These are phyloP conservation scores for Ceratocystis cacaofunesta DNA, from an alignment of 2,329 filamentous ascomycete genomes.

Conservation along the genomic window DNA sequence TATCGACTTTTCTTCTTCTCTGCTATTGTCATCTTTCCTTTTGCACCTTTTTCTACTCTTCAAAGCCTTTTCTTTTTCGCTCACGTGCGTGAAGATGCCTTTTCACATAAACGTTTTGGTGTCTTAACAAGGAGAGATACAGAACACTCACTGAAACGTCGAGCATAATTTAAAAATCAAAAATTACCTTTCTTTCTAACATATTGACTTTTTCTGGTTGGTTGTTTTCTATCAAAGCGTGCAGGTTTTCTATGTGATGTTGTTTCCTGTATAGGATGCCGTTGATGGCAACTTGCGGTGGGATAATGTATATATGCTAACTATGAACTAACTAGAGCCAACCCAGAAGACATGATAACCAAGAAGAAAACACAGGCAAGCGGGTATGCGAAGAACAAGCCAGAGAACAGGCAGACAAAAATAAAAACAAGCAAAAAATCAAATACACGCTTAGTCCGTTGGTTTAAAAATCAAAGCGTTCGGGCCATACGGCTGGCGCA, in stretches of 20 bases:
- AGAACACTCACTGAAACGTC: constrained; percentile 17
- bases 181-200: not conserved
- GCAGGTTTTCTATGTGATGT: too few relatives aligned
- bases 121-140: constrained; percentile 17
- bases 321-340: not conserved
- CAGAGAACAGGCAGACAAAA: not conserved
- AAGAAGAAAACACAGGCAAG: not conserved
- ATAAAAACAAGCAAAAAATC: not conserved
- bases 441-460: too few relatives aligned
- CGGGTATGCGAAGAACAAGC: not conserved
- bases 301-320: not conserved
- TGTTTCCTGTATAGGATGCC: not conserved
- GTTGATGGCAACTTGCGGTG: not conserved
- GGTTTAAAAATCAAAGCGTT: constrained; percentile 45
- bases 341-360: not conserved
- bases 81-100: constrained; percentile 12
- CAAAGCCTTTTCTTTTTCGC: constrained; percentile 7
- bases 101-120: constrained; percentile 13
- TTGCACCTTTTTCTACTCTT: not conserved
- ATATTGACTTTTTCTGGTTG: not conserved
- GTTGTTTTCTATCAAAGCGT: too few relatives aligned
- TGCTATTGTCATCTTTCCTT: constrained; percentile 1
- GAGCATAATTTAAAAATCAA: not conserved
- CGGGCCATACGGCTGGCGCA: constrained; percentile 71
- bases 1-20: constrained; percentile 3